Evolutionary conservation across 2,329 filamentous ascomycete species (phyloP), one percentile per base, ranked within the genome.

Genomic region (Fusarium sp.): DNA sequence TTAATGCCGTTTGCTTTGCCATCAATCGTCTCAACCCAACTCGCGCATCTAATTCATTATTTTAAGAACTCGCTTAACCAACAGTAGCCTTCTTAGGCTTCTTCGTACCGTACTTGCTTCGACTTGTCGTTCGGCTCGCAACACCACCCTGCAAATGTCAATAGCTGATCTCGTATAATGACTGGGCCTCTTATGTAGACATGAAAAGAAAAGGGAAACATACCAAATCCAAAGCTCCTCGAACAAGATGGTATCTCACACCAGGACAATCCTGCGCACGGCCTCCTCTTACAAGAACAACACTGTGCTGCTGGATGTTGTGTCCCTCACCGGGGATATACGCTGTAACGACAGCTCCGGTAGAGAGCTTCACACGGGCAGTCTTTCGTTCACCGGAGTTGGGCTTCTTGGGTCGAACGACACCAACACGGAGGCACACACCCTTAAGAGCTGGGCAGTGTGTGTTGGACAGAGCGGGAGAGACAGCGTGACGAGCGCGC

Each of bases 251-350:
- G 80, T 99, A 99, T 78, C 94, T 91, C 82, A 99, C 96, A 90
- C 96, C 96, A 66, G 96, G 96, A 84, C 96, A 99, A 90, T 99
- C 96, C 87, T 98, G 96, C 70, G 89, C 90, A 79, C 96, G 87
- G 4, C 96, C 96, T 62, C 96, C 96, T 72, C 96, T 87, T n/a
- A 99, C 94, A 72, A 98, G 85, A 58, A 99, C 96, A 48, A 99
- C 96, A 75, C 92, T 97, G 85, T 99, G 97, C 86, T 98, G 96
- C 86, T 98, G 95, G 72, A 98, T 94, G 81, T 98, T 99, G 83
- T 99, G 96, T 50, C 96, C 95, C 88, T 98, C 95, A 54, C 96
- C 96, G 34, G 94, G 94, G 77, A 99, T 98, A 84, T 98, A 98
- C 26, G 93, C 93, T 62, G 93, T 97, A 68, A 99, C 86, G 62